Percentiles rank a stretch among this genome's conserved stretches.
Evolutionary conservation across 2,329 filamentous ascomycete species (phyloP).

Genomic region (Metarhizium brunneum): DNA sequence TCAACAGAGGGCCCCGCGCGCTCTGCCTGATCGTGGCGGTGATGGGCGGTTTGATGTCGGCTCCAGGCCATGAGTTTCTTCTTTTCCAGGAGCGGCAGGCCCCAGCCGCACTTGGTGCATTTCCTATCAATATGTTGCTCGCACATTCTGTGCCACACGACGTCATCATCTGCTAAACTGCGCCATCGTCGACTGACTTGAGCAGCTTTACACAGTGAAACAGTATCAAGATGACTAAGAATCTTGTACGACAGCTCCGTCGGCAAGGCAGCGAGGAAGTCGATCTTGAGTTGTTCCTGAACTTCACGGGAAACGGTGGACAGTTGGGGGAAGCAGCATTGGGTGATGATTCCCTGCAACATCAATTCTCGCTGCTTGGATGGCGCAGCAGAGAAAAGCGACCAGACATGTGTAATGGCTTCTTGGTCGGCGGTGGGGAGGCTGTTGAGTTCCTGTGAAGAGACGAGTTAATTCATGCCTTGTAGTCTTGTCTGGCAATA

Average conservation of each 20-base stretch:
- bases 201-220: conserved; percentile 88
- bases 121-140: conserved; percentile 93
- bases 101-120: conserved; percentile 93
- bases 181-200: conserved; percentile 89
- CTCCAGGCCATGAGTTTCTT: conserved; percentile 83
- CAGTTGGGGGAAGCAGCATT: conserved; percentile 95
- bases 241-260: conserved; percentile 90
- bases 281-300: conserved; percentile 92
- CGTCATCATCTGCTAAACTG: conserved; percentile 86
- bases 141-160: conserved; percentile 96
- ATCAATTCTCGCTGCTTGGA: conserved; percentile 91
- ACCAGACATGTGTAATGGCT: conserved; percentile 96
- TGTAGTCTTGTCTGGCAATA: not conserved
- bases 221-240: conserved; percentile 83
- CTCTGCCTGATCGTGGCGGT: conserved; percentile 5
- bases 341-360: conserved; percentile 89
- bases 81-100: conserved; percentile 77
- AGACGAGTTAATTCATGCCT: not conserved
- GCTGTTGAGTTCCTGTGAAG: conserved; percentile 62
- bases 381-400: conserved; percentile 89
- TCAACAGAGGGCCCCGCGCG: conserved; percentile 15
- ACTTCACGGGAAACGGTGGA: conserved; percentile 88
- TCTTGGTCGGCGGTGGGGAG: conserved; percentile 82
- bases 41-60: conserved; percentile 50
- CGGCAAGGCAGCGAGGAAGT: conserved; percentile 84